Base-by-base conservation (phyloP, 306 rosid species). In the Malus fusca region DNA sequence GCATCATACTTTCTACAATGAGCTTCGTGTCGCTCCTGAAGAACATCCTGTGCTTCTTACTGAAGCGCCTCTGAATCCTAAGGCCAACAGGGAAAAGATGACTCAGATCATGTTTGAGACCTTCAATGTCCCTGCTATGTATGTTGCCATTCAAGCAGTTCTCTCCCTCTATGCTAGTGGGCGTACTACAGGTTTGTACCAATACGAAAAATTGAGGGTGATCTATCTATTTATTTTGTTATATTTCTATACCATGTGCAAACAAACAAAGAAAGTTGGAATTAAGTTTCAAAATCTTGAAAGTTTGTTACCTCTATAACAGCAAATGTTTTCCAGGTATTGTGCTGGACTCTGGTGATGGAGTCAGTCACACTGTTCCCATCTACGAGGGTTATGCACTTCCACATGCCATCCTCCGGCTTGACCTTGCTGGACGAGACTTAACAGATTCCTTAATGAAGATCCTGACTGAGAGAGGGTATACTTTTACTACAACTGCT, bases 61-160 rank as follows among this genome's bases (percentile, higher is more conserved):
- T 66, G 85, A 82, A 76, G 85, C 82, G 21, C 85, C 85, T 31
- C 82, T 82, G 63, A 82, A 82, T 77, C 85, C 85, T 18, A 82
- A 82, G 77, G 85, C 85, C 68, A 82, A 82, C 68, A 78, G 86
- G 66, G 83, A 82, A 33, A 82, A 82, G 80, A 78, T 82, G 86
- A 82, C 86, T 21, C 86, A 82, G 72, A 82, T 82, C 77, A 82
- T 82, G 86, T 82, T 82, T 70, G 86, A 82, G 74, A 82, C 86
- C 56, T 82, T 82, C 61, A 82, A 82, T 58, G 83, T 78, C 70
- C 86, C 86, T 74, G 86, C 83, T 63, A 82, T 82, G 86, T 82
- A 82, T 28, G 86, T 82, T 46, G 86, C 86, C 64, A 82, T 82
- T 59, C 86, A 82, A 77, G 86, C 86, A 3, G 86, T 82, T 82